These are phyloP conservation scores for Penicillium verhagenii DNA, from an alignment of 495 filamentous ascomycete species.

Conservation along the genomic window DNA sequence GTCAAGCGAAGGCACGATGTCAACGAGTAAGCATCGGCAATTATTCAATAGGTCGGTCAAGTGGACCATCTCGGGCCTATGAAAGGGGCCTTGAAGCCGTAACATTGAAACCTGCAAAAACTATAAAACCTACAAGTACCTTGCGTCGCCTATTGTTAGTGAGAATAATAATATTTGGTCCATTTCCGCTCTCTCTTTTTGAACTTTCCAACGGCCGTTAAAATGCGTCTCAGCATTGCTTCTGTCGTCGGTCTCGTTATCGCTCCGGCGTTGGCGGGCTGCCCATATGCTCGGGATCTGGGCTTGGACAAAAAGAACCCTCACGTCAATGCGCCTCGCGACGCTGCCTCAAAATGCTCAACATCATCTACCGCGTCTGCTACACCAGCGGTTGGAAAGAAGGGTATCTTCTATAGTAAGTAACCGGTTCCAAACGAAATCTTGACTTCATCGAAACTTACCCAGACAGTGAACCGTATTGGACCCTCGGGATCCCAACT, in stretches of 20 bases:
- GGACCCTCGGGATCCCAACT: slow-evolving; percentile 24
- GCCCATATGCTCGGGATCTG: neutral
- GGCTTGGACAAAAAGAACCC: neutral
- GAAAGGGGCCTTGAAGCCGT: neutral
- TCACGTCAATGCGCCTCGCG: neutral
- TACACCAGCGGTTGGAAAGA: slow-evolving; percentile 3
- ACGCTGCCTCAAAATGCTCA: slow-evolving; percentile 1
- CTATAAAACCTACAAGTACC: neutral
- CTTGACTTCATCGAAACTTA: neutral
- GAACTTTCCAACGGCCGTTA: neutral
- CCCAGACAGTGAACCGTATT: slow-evolving; percentile 21
- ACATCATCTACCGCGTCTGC: neutral
- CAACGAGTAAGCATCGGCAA: neutral
- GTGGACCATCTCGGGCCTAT: neutral
- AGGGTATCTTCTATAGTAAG: slow-evolving; percentile 17
- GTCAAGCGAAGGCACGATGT: neutral
- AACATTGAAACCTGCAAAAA: neutral
- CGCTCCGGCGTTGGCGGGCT: slow-evolving; percentile 2
- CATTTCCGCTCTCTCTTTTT: neutral
- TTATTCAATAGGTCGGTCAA: neutral
- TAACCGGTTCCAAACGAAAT: too few species aligned
- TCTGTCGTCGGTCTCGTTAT: neutral
- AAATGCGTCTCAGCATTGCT: slow-evolving; percentile 3
- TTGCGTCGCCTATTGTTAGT: neutral
- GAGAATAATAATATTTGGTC: neutral